Conservation (phyloP, 2,329 filamentous ascomycete species). For the Pseudocercospora cruenta region DNA sequence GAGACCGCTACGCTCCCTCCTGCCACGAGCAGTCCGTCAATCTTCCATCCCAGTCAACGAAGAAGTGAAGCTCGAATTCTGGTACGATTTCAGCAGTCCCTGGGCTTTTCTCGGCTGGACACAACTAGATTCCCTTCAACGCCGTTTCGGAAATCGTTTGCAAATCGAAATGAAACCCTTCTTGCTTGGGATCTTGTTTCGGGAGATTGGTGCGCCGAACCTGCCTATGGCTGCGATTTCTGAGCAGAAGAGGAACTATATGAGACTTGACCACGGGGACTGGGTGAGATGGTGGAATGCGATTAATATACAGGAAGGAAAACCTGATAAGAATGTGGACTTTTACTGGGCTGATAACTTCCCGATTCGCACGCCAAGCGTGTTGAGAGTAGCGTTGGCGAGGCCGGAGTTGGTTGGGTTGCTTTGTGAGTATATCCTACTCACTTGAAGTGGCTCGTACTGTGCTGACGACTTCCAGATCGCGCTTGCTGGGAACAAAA, state of each 20-base stretch:
- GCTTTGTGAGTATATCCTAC: slow-evolving; percentile 20
- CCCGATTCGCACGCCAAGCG: slow-evolving; percentile 27
- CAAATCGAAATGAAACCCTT: slow-evolving; percentile 31
- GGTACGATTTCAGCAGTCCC: slow-evolving; percentile 30
- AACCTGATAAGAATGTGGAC: slow-evolving; percentile 23
- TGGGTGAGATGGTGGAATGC: slow-evolving; percentile 33
- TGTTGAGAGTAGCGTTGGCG: slow-evolving; percentile 24
- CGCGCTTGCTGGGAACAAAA: slow-evolving; percentile 33
- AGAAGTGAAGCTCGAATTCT: slow-evolving; percentile 31
- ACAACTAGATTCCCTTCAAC: slow-evolving; percentile 22
- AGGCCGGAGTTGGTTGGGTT: slow-evolving; percentile 22
- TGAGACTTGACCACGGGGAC: slow-evolving; percentile 25
- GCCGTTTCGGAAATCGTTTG: slow-evolving; percentile 24
- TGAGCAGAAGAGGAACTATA: slow-evolving; percentile 28
- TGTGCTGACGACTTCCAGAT: slow-evolving; percentile 16
- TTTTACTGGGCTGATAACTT: slow-evolving; percentile 32
- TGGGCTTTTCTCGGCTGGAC: slow-evolving; percentile 32
- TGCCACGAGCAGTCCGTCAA: slow-evolving; percentile 12
- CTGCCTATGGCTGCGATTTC: slow-evolving; percentile 25
- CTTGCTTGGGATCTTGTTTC: slow-evolving; percentile 29
- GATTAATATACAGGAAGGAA: slow-evolving; percentile 27
- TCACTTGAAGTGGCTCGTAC: too few relatives aligned
- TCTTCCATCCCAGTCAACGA: slow-evolving; percentile 10
- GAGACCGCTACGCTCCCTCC: slow-evolving; percentile 16
- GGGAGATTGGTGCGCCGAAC: slow-evolving; percentile 31